Evolutionary conservation across 164 flowering plant genomes (phyloP), one percentile per base, ranked within the genome.

Genomic region (Tetracentron sinense): DNA sequence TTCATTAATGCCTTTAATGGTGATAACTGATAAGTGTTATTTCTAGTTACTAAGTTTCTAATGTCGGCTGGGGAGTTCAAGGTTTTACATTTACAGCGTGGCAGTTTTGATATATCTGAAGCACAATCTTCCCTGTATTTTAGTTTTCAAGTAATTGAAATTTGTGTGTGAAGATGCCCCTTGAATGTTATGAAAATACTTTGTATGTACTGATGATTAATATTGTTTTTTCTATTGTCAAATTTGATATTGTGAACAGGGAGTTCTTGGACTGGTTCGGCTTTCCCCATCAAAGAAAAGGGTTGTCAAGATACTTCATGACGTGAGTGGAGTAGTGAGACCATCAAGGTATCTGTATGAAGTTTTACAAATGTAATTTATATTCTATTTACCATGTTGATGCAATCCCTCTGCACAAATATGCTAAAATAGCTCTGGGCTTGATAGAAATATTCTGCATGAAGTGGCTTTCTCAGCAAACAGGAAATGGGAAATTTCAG

Each of bases 271-370:
- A 49, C 15, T 78, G 47, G 31, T 80, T 52, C 38, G 78, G 48
- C 83, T 83, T 42, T 69, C 75, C 23, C 79, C 77, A 31, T 73
- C 85, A 0, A 85, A 82, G 74, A 80, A 82, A 65, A 77, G 74
- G 58, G 61, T 70, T 21, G 67, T 79, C 61, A 77, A 80, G 62
- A 85, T 85, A 56, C 84, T 85, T 30, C 68, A 65, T 44, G 79
- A 82, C 30, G 77, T 75, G 11, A 75, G 75, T 56, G 90, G 90
- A 23, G 72, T 83, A 22, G 66, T 85, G 17, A 83, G 51, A 63
- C 88, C 90, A 59, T 78, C 87, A 35, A 81, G 90, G 87, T 82
- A 54, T 54, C 68, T 8, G 11, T 42, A 46, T 54, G 10, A 21
- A 42, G 31, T 22, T 21, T 25, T 29, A 42, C 8, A 23, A 15